Conservation (phyloP, 257 asterid genomes). For the Echites panduratus region DNA sequence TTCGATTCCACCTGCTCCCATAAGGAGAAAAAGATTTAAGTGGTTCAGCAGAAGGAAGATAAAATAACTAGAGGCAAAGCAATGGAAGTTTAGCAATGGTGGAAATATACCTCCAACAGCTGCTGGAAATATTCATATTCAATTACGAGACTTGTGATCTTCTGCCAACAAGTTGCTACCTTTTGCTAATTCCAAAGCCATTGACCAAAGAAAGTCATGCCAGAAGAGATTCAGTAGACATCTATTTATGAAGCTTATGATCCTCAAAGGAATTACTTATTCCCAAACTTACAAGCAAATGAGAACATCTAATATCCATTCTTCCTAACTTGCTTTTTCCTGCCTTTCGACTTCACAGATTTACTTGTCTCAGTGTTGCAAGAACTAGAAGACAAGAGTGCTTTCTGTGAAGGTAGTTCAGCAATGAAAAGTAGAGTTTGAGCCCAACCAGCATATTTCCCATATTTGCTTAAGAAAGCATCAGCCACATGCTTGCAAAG, state of each 20-base stretch:
- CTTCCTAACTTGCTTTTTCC: slow-evolving; percentile 12
- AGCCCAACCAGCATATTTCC: slow-evolving; percentile 99
- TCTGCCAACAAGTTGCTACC: background rate
- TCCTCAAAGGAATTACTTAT: background rate
- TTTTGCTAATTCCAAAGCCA: background rate
- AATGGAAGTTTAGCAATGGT: background rate
- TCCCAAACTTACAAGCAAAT: slow-evolving; percentile 2
- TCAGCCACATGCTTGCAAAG: slow-evolving; percentile 57
- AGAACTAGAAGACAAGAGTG: slow-evolving; percentile 47
- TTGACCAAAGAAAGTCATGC: too few species aligned
- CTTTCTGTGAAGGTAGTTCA: slow-evolving; percentile 90
- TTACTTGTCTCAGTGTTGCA: slow-evolving; percentile 20
- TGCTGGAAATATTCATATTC: background rate
- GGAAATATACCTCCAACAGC: background rate
- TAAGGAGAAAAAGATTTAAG: background rate
- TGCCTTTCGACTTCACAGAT: slow-evolving; percentile 27
- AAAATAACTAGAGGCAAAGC: background rate
- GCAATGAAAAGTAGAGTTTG: slow-evolving; percentile 93
- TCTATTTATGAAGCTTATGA: background rate
- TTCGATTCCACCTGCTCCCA: background rate
- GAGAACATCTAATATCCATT: slow-evolving; percentile 7
- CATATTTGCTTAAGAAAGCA: slow-evolving; percentile 83
- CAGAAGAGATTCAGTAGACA: background rate
- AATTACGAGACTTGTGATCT: background rate
- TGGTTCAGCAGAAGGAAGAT: background rate